Evolutionary conservation across 345 rosid species (phyloP).

Genomic region (Heritiera littoralis): DNA sequence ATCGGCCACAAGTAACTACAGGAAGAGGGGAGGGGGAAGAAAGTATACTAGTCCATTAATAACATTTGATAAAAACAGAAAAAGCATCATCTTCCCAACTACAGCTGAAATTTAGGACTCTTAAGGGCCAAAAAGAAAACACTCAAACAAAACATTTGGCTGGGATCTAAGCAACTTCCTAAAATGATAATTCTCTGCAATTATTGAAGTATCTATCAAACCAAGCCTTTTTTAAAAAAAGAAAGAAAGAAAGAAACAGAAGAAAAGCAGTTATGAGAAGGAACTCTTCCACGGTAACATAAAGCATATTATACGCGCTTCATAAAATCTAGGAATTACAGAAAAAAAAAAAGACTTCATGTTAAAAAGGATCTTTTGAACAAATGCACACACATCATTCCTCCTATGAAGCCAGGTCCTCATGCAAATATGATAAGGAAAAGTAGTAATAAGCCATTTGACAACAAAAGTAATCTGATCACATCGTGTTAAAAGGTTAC

Average conservation of each 20-base stretch:
- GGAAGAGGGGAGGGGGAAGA: neutral
- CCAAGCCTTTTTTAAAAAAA: neutral
- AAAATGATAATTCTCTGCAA: neutral
- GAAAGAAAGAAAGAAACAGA: neutral
- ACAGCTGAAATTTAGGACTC: conserved; percentile 18
- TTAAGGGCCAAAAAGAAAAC: neutral
- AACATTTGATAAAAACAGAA: neutral
- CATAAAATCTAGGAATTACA: conserved; percentile 11
- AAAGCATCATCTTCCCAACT: conserved; percentile 2
- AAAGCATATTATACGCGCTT: neutral
- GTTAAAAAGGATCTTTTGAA: neutral
- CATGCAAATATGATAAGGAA: neutral
- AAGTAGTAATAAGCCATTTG: neutral
- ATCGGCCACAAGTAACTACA: neutral
- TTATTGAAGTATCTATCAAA: neutral
- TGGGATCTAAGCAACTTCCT: neutral
- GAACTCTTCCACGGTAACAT: neutral
- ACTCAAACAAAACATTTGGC: neutral
- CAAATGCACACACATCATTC: neutral
- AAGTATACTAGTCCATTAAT: neutral
- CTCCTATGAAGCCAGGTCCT: neutral
- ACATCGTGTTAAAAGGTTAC: neutral
- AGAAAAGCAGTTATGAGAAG: conserved; percentile 7
- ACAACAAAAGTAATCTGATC: neutral
- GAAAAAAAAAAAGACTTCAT: neutral